Percentiles rank a stretch among this genome's conserved stretches.
These are phyloP conservation scores for Penicillium turbatum DNA, from an alignment of 495 filamentous ascomycete genomes.

Conservation along the genomic window DNA sequence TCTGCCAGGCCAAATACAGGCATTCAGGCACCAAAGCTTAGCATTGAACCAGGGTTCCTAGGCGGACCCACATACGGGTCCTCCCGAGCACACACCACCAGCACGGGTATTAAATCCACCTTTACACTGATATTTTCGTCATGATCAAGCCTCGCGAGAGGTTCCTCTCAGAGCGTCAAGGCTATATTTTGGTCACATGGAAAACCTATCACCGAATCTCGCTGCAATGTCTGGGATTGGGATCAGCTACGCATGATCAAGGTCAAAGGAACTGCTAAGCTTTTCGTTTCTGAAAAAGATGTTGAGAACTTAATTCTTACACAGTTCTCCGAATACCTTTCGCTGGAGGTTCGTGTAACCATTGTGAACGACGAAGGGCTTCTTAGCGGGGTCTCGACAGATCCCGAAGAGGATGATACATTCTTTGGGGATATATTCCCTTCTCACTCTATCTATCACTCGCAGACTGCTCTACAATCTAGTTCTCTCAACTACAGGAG, in stretches of 20 bases:
- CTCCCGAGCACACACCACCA: neutral
- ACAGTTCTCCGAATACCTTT: conserved; percentile 17
- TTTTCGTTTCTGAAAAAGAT: conserved; percentile 18
- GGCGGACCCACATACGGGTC: no score
- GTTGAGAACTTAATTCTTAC: conserved; percentile 9
- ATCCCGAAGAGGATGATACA: conserved; percentile 21
- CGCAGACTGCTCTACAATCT: conserved; percentile 6
- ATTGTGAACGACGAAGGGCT: conserved; percentile 20
- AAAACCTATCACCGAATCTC: conserved; percentile 9
- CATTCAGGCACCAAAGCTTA: no score
- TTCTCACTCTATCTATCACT: conserved; percentile 14
- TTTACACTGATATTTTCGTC: neutral
- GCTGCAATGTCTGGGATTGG: conserved; percentile 25
- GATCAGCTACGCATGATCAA: conserved; percentile 17
- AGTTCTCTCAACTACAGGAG: conserved; percentile 10
- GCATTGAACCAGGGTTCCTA: no score
- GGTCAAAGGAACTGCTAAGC: conserved; percentile 22
- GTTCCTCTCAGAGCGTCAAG: neutral
- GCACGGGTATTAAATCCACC: neutral
- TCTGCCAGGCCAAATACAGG: no score
- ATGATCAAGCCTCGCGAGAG: conserved; percentile 17
- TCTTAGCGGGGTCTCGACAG: conserved; percentile 17
- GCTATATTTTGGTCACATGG: conserved; percentile 7
- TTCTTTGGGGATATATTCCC: conserved; percentile 20
- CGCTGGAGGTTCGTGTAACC: conserved; percentile 13